Evolutionary conservation across 2,329 filamentous ascomycete species (phyloP).

Genomic region (Clarireedia monteithiana): DNA sequence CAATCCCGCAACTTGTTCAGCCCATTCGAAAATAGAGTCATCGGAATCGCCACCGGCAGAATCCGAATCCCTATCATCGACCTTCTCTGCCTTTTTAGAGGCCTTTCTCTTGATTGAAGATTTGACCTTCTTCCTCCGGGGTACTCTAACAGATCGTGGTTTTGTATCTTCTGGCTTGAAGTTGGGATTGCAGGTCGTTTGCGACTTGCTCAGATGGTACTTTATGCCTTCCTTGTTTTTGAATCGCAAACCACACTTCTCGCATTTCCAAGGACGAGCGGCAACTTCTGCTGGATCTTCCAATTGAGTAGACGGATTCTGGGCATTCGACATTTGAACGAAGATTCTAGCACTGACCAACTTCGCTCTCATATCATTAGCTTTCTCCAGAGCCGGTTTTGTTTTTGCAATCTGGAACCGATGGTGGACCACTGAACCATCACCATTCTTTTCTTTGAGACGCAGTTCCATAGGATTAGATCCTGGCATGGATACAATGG

Average conservation of each 20-base stretch:
- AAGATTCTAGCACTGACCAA: slow-evolving; percentile 21
- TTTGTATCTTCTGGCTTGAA: slow-evolving; percentile 12
- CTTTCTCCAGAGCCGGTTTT: slow-evolving; percentile 11
- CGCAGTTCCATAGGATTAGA: slow-evolving; percentile 28
- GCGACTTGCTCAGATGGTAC: slow-evolving; percentile 27
- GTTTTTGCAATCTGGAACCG: slow-evolving; percentile 20
- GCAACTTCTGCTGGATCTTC: slow-evolving; percentile 15
- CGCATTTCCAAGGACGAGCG: slow-evolving; percentile 25
- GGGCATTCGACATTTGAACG: slow-evolving; percentile 12
- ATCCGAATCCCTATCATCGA: neutral
- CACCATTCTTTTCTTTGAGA: slow-evolving; percentile 13
- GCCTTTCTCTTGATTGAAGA: neutral
- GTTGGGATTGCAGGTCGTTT: slow-evolving; percentile 28
- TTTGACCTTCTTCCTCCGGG: slow-evolving; percentile 3
- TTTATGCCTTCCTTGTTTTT: slow-evolving; percentile 29
- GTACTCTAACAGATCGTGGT: neutral
- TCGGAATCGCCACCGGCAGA: slow-evolving; percentile 9
- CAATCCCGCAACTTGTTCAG: slow-evolving; percentile 9
- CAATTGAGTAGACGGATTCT: neutral
- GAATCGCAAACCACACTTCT: slow-evolving; percentile 23
- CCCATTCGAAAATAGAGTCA: slow-evolving; percentile 21
- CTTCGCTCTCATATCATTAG: slow-evolving; percentile 23
- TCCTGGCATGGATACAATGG: slow-evolving; percentile 21
- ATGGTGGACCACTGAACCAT: slow-evolving; percentile 13
- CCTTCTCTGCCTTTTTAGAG: neutral